phyloP scores from a whole-genome alignment of 2,329 filamentous ascomycete species.

The Cladosporium sp. region DNA sequence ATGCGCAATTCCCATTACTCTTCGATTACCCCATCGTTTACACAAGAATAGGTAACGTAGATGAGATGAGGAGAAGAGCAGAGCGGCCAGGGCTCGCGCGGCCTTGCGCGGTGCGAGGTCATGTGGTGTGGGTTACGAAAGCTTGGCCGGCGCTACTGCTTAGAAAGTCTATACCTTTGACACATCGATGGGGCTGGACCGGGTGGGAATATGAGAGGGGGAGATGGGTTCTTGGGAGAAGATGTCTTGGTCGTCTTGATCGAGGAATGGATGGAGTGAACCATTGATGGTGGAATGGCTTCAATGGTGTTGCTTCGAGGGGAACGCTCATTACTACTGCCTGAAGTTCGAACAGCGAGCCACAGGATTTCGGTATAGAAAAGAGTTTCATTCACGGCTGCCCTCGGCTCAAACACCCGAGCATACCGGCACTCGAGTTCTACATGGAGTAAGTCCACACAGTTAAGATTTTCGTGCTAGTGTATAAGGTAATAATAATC shows the following conservation, averaged over 20 bases:
- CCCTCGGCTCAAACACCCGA: slow-evolving; percentile 9
- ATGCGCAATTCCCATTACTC: slow-evolving; percentile 12
- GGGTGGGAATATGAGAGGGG: background rate
- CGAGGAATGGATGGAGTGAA: too few species aligned
- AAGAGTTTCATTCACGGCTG: background rate
- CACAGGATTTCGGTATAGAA: too few species aligned
- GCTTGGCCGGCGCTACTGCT: slow-evolving; percentile 6
- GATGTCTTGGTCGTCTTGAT: background rate
- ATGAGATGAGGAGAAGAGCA: too few species aligned
- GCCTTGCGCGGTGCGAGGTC: slow-evolving; percentile 6
- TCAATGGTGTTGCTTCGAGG: too few species aligned
- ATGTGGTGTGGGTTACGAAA: slow-evolving; percentile 8
- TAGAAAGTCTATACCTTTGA: slow-evolving; percentile 3
- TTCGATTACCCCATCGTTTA: slow-evolving; percentile 11
- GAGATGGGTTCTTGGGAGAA: background rate
- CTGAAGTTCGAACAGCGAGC: too few species aligned
- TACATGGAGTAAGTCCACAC: too few species aligned
- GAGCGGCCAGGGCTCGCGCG: background rate
- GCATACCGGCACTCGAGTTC: background rate
- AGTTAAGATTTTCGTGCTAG: too few species aligned
- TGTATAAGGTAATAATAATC: too few species aligned
- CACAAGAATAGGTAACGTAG: too few species aligned
- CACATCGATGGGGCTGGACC: slow-evolving; percentile 10
- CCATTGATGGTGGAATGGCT: too few species aligned
- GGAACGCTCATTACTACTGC: too few species aligned